A percentile compares a stretch with the other conserved stretches of the same genome.
These are phyloP conservation scores for Prasinococcaceae sp. DNA, from an alignment of 139 green algal genomes.

Conservation along the genomic window DNA sequence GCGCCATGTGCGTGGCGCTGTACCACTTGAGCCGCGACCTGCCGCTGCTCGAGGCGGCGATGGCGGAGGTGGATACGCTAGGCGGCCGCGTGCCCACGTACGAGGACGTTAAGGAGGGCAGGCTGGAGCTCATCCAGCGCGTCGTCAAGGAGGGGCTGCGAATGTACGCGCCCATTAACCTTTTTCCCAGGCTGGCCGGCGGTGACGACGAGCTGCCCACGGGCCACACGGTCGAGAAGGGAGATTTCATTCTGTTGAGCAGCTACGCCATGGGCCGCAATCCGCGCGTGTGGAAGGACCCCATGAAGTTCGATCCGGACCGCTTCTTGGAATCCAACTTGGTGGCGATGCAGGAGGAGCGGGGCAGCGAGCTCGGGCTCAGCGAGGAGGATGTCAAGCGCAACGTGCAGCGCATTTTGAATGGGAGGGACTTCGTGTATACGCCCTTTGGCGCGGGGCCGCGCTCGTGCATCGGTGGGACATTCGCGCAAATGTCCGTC, in stretches of 20 bases:
- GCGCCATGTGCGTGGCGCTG: slow-evolving; percentile 36
- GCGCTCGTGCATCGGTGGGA: slow-evolving; percentile 24
- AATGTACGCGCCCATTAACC: slow-evolving; percentile 51
- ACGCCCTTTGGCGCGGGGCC: slow-evolving; percentile 25
- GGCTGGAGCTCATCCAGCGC: slow-evolving; percentile 10
- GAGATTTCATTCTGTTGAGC: slow-evolving; percentile 62
- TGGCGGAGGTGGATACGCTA: slow-evolving; percentile 35
- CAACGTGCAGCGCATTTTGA: not conserved
- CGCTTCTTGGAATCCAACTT: not conserved
- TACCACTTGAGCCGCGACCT: slow-evolving; percentile 38
- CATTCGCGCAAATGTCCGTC: slow-evolving; percentile 21
- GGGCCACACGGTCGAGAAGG: slow-evolving; percentile 35
- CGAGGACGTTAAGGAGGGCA: slow-evolving; percentile 17
- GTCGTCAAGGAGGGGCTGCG: slow-evolving; percentile 51
- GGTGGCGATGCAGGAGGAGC: not conserved
- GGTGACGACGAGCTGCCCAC: slow-evolving; percentile 37
- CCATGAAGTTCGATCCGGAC: slow-evolving; percentile 33
- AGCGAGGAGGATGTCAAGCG: slow-evolving; percentile 13
- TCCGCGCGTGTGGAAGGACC: slow-evolving; percentile 32
- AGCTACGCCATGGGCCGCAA: slow-evolving; percentile 45
- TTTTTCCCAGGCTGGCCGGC: slow-evolving; percentile 44
- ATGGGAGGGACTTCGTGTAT: slow-evolving; percentile 6
- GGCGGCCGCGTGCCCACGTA: slow-evolving; percentile 26
- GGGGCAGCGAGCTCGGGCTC: not conserved
- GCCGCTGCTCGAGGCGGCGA: slow-evolving; percentile 1